Conservation (phyloP, 176 grass and related monocot genomes). For the Triticum monococcum region DNA sequence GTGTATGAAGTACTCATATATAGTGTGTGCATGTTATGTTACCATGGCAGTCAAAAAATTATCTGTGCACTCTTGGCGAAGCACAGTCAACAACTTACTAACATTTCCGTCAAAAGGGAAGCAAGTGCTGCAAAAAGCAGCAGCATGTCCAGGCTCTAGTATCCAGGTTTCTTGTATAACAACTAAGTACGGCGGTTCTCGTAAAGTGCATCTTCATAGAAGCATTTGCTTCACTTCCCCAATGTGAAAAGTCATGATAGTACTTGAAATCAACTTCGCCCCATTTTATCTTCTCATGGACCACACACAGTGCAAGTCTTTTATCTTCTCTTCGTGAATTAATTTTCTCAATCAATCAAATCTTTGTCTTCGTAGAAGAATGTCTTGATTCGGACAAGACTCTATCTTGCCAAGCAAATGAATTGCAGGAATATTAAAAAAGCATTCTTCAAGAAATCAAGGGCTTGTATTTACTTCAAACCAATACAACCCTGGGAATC, state of each 20-base stretch:
- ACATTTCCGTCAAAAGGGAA: slow-evolving; percentile 58
- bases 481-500: slow-evolving; percentile 57
- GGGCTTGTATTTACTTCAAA: slow-evolving; percentile 72
- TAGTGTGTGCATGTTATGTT: slow-evolving; percentile 27
- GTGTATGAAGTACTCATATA: slow-evolving; percentile 22
- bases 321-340: slow-evolving; percentile 52
- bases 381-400: slow-evolving; percentile 66
- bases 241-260: slow-evolving; percentile 54
- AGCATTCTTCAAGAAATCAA: slow-evolving; percentile 58
- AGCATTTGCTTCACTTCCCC: slow-evolving; percentile 62
- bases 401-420: slow-evolving; percentile 67
- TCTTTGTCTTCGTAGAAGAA: slow-evolving; percentile 82
- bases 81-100: slow-evolving; percentile 67
- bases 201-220: slow-evolving; percentile 64
- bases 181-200: slow-evolving; percentile 44
- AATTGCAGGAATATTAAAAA: slow-evolving; percentile 67
- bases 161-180: slow-evolving; percentile 58
- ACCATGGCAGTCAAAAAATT: slow-evolving; percentile 50
- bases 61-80: slow-evolving; percentile 41
- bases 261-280: slow-evolving; percentile 77
- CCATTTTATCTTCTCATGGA: slow-evolving; percentile 84
- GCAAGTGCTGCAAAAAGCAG: slow-evolving; percentile 57
- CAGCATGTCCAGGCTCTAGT: slow-evolving; percentile 60
- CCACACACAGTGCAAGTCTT: slow-evolving; percentile 38
- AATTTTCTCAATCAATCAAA: slow-evolving; percentile 65